Percentiles rank a stretch among this genome's conserved stretches.
These are phyloP conservation scores for Trypethelium eluteriae DNA, from an alignment of 495 filamentous ascomycete species.

Conservation along the genomic window DNA sequence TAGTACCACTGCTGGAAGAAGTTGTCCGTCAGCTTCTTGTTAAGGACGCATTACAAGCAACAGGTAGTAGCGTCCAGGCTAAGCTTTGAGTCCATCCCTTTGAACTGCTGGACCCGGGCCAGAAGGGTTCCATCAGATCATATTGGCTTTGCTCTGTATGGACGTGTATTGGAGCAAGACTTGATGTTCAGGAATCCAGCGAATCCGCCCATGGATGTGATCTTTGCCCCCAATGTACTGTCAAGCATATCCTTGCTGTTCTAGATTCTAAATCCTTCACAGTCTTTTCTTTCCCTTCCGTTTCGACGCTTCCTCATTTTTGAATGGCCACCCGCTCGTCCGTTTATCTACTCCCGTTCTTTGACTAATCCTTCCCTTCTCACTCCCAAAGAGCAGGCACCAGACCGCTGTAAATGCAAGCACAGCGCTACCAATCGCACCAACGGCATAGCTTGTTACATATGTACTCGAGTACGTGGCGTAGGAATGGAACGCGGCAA, in stretches of 20 bases:
- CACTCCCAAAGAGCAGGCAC: conserved; percentile 66
- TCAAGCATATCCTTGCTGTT: neutral
- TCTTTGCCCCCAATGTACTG: neutral
- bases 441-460: conserved; percentile 49
- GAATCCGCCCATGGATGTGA: neutral
- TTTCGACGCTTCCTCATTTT: conserved; percentile 45
- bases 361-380: conserved; percentile 53
- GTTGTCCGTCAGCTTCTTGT: no score
- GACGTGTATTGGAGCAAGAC: no score
- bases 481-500: conserved; percentile 61
- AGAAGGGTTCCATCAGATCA: no score
- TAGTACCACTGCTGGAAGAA: no score
- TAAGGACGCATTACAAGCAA: no score
- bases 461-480: conserved; percentile 49
- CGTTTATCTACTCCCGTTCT: conserved; percentile 73
- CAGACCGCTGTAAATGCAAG: conserved; percentile 60
- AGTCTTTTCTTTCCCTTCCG: conserved; percentile 3
- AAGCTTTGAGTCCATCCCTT: no score
- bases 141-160: no score
- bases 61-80: no score
- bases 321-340: conserved; percentile 75
- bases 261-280: neutral
- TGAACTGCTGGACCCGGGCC: no score
- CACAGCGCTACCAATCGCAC: conserved; percentile 41
- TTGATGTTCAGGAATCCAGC: no score